Evolutionary conservation across 2,329 filamentous ascomycete species (phyloP).

Genomic region (Clarireedia sp.): DNA sequence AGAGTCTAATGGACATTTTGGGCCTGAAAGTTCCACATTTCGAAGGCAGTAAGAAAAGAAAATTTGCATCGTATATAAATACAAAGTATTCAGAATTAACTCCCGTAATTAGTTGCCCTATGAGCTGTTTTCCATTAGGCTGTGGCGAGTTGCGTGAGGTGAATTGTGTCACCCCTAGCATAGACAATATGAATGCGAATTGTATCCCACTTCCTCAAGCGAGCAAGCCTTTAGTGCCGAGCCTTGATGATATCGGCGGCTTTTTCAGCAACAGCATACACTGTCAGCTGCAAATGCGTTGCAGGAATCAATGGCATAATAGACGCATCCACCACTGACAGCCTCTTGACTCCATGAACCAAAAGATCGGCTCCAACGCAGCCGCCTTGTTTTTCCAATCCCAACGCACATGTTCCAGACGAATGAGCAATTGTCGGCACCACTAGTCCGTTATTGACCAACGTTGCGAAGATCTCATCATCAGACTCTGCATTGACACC

Average conservation of each 20-base stretch:
- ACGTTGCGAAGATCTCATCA: not conserved
- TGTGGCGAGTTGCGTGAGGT: no score
- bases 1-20: no score
- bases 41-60: no score
- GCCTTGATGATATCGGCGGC: constrained; percentile 11
- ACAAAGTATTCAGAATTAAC: no score
- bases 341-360: constrained; percentile 22
- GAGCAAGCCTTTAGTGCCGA: not conserved
- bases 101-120: no score
- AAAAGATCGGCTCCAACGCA: constrained; percentile 21
- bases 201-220: no score
- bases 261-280: constrained; percentile 25
- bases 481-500: not conserved
- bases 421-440: constrained; percentile 9
- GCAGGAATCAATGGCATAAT: constrained; percentile 22
- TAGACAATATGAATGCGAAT: no score
- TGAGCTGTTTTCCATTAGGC: no score
- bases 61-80: no score
- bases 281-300: constrained; percentile 18
- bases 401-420: constrained; percentile 10
- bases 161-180: no score
- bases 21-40: no score
- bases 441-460: not conserved
- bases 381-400: constrained; percentile 12
- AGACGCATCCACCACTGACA: constrained; percentile 23